Conservation (phyloP, 768 basidiomycete species). For the Lactifluus rugatus region DNA sequence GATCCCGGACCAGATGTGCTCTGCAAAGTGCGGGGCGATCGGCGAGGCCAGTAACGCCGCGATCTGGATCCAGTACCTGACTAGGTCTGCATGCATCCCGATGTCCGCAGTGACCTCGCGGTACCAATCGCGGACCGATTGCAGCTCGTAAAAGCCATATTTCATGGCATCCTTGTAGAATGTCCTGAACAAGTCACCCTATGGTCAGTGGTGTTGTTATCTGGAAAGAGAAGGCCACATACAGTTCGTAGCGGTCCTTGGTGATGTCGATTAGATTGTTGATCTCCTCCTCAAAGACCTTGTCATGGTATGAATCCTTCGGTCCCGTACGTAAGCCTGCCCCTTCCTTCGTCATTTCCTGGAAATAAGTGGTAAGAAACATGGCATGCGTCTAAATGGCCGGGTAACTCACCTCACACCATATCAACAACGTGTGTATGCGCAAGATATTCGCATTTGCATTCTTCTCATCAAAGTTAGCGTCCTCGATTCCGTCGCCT, state of each 20-base stretch:
- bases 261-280: constrained; percentile 77
- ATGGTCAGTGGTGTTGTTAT: neutral
- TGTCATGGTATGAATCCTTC: constrained; percentile 68
- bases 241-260: constrained; percentile 75
- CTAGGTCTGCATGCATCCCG: constrained; percentile 87
- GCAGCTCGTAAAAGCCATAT: constrained; percentile 91
- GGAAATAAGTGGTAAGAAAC: neutral
- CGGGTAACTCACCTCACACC: constrained; percentile 67
- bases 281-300: constrained; percentile 85
- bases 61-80: constrained; percentile 73
- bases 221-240: constrained; percentile 26
- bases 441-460: constrained; percentile 96
- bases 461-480: constrained; percentile 97
- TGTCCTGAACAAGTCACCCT: constrained; percentile 40
- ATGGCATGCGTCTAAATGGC: neutral
- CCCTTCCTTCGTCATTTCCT: constrained; percentile 77
- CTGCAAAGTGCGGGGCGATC: constrained; percentile 88
- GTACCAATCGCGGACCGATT: constrained; percentile 90
- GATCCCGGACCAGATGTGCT: constrained; percentile 76
- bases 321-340: constrained; percentile 64
- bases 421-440: constrained; percentile 78
- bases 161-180: constrained; percentile 96
- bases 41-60: constrained; percentile 78
- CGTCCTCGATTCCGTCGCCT: constrained; percentile 95
- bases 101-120: constrained; percentile 81